Evolutionary conservation across 805 yeast genomes (phyloP), one percentile per base, ranked within the genome.

Genomic region (Nakazawaea ambrosiae): DNA sequence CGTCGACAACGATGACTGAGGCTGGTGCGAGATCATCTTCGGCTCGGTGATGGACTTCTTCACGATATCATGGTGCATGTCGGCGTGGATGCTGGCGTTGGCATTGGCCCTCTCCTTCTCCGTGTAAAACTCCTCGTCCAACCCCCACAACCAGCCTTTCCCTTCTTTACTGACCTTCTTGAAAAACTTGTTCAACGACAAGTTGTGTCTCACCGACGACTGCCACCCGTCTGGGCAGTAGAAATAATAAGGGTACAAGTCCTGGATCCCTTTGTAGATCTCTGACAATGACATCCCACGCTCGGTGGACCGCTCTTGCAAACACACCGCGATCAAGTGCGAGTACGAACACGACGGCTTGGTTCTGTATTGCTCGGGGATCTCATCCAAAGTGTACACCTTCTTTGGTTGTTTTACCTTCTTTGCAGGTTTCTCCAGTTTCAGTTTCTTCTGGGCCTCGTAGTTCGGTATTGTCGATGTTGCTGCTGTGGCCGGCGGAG

Each of bases 161-260:
- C 94, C 92, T 49, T 84, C 92, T 43, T 82, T 81, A 27, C 87
- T 77, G 12, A 83, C 80, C 51, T 83, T 83, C 37, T 75, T 69
- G 63, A 90, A 92, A 5, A 90, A 79, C 60, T 86, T 87, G 60
- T 88, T 88, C 47, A 87, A 67, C 17, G 90, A 81, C 27, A 92
- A 66, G 50, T 88, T 89, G 60, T 92, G 98, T 36, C 94, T 73
- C 15, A 92, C 95, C 0, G 94, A 78, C 52, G 85, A 81, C 61
- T 92, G 98, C 98, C 98, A 92, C 3, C 97, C 97, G 57, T 88
- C 95, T 0, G 95, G 90, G 50, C 97, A 89, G 59, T 86, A 90
- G 49, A 80, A 74, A 61, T 86, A 92, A 62, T 85, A 92, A 2
- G 97, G 97, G 58, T 82, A 90, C 10, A 84, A 58, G 31, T 85